Evolutionary conservation across 106 monocot genomes (phyloP).

Genomic region (Dendrobium nobile): DNA sequence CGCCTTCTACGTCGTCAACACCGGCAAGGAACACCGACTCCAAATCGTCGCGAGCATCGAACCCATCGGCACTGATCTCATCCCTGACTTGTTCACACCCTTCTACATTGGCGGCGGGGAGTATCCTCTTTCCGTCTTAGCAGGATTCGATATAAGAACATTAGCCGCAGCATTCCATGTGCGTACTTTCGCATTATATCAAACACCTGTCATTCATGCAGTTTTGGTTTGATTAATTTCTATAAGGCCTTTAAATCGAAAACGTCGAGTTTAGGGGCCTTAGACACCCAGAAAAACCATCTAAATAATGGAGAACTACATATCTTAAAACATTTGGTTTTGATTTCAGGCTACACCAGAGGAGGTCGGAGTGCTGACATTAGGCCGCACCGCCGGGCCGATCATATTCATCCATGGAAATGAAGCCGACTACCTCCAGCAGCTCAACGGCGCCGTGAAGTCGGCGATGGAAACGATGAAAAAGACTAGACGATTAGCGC

Average conservation of each 20-base stretch:
- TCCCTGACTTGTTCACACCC: conserved; percentile 16
- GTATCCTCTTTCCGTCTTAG: conserved; percentile 45
- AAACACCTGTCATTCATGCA: too few relatives aligned
- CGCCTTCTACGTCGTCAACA: conserved; percentile 80
- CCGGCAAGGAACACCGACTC: conserved; percentile 55
- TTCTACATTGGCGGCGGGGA: conserved; percentile 76
- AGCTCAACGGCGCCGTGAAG: neutral
- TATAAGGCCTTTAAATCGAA: too few relatives aligned
- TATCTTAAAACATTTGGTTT: neutral
- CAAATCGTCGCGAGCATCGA: conserved; percentile 70
- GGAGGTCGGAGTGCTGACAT: conserved; percentile 27
- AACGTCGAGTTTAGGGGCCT: too few relatives aligned
- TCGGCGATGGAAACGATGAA: neutral
- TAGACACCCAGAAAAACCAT: too few relatives aligned
- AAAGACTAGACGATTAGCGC: neutral
- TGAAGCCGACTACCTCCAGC: conserved; percentile 12
- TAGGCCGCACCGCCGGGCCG: conserved; percentile 29
- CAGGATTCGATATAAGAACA: conserved; percentile 52
- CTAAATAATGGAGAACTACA: neutral
- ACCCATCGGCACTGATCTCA: neutral
- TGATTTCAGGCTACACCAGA: conserved; percentile 41
- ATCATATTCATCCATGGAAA: conserved; percentile 37
- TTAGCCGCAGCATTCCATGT: conserved; percentile 67
- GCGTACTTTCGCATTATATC: conserved; percentile 10
- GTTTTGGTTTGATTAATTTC: too few relatives aligned